These are phyloP conservation scores for Xylaria bambusicola DNA, from an alignment of 495 filamentous ascomycete species.

Conservation along the genomic window DNA sequence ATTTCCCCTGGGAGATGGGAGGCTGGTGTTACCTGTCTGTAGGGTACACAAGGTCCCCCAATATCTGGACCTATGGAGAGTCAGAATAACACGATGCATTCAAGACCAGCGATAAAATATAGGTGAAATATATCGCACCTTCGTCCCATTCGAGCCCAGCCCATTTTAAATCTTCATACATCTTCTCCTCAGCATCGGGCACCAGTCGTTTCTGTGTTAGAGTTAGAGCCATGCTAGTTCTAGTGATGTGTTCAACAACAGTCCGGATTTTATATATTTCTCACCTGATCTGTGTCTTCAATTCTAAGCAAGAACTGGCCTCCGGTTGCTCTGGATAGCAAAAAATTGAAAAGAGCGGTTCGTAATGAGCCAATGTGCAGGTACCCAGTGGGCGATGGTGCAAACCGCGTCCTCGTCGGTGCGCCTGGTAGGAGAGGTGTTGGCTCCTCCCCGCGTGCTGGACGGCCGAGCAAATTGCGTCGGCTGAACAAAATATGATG, in stretches of 20 bases:
- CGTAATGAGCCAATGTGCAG: conserved; percentile 88
- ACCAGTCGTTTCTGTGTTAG: conserved; percentile 49
- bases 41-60: conserved; percentile 79
- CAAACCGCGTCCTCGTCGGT: conserved; percentile 89
- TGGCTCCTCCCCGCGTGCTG: conserved; percentile 3
- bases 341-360: conserved; percentile 90
- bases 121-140: conserved; percentile 56
- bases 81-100: conserved; percentile 20
- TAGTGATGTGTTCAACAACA: not conserved
- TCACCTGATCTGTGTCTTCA: conserved; percentile 94
- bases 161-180: conserved; percentile 83
- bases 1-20: not conserved
- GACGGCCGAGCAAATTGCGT: conserved; percentile 26
- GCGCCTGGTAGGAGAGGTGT: conserved; percentile 47
- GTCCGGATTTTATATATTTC: not conserved
- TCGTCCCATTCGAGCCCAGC: conserved; percentile 93
- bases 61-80: conserved; percentile 66
- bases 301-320: conserved; percentile 92
- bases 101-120: not conserved
- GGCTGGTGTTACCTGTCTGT: conserved; percentile 67
- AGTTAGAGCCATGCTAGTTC: conserved; percentile 18
- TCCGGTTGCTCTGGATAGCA: conserved; percentile 81
- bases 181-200: conserved; percentile 69
- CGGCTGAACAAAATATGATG: conserved; percentile 25
- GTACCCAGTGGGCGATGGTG: conserved; percentile 92